Evolutionary conservation across 2,329 filamentous ascomycete genomes (phyloP), one percentile per base, ranked within the genome.

Genomic region (Fonsecaea pugnacius): DNA sequence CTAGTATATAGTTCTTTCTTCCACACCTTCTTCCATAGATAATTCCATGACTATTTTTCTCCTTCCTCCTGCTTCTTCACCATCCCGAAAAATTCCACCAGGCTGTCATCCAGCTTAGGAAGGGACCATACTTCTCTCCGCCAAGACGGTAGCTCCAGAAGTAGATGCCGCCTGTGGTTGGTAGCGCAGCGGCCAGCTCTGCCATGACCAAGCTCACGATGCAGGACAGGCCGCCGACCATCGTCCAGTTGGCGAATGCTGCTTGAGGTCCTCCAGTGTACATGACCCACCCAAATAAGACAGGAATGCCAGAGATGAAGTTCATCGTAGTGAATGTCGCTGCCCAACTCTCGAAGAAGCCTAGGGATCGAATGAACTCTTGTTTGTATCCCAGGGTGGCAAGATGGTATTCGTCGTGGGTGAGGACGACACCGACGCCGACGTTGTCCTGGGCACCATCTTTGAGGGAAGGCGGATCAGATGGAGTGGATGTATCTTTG

Each of bases 21-120:
- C 27, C 4, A 4, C 27, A 27, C 27, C 4, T 4, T 27, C 27
- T 27, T 27, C 27, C 27, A 27, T 27, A 27, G 27, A 27, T 27
- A 27, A 27, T 27, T 27, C 2, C 27, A 27, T 2, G 27, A 27
- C 27, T 27, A 27, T 27, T 27, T 2, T 27, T 27, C 27, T 27
- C 27, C 27, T 27, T 27, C 27, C 27, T 27, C 27, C 27, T 27
- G 27, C 27, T 27, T 27, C 27, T 27, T 27, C 27, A 27, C 27
- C 27, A 76, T 30, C 75, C 74, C 12, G 72, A 71, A 73, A 73
- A 78, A 63, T 78, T 78, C 75, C 75, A 78, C 76, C 77, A 78
- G 4, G 75, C 77, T 27, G 77, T 78, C 74, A 78, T 76, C 76
- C 77, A 79, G 38, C 71, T 71, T 14, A 78, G 71, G 58, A 78